These are phyloP conservation scores for Lophiostoma macrostomum DNA, from an alignment of 495 filamentous ascomycete genomes.

Conservation along the genomic window DNA sequence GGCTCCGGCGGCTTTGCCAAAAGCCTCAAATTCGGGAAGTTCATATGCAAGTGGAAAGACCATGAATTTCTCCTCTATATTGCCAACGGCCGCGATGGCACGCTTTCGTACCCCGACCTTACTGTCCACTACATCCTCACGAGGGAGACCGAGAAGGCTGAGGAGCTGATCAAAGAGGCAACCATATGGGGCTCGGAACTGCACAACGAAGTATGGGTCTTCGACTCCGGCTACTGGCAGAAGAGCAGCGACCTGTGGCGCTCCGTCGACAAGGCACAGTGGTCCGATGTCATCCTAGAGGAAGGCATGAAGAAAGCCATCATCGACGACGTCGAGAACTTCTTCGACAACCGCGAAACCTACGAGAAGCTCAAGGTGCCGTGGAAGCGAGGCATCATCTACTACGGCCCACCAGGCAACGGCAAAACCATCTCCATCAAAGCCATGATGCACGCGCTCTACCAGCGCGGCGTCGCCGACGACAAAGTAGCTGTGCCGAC, in stretches of 20 bases:
- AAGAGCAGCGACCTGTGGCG: slow-evolving; percentile 58
- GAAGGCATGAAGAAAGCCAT: slow-evolving; percentile 58
- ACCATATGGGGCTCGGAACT: slow-evolving; percentile 50
- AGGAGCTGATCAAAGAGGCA: slow-evolving; percentile 54
- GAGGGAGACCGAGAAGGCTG: slow-evolving; percentile 41
- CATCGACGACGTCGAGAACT: slow-evolving; percentile 56
- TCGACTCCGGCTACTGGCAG: slow-evolving; percentile 57
- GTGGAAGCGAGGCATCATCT: slow-evolving; percentile 61
- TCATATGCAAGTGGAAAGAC: slow-evolving; percentile 50
- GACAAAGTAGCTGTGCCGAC: slow-evolving; percentile 37
- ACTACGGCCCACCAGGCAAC: slow-evolving; percentile 56
- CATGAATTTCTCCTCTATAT: slow-evolving; percentile 54
- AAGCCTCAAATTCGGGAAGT: slow-evolving; percentile 51
- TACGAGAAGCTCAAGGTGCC: slow-evolving; percentile 60
- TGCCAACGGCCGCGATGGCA: slow-evolving; percentile 50
- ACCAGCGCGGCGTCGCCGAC: slow-evolving; percentile 30
- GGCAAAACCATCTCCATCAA: slow-evolving; percentile 42
- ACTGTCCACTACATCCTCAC: slow-evolving; percentile 53
- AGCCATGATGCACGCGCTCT: slow-evolving; percentile 43
- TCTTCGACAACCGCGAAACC: slow-evolving; percentile 54
- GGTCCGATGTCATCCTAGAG: slow-evolving; percentile 67
- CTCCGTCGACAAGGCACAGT: slow-evolving; percentile 53
- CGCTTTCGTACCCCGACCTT: slow-evolving; percentile 30
- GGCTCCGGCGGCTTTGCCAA: slow-evolving; percentile 46
- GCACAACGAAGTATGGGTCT: slow-evolving; percentile 63